Conservation (phyloP, 257 asterid species). For the Striga asiatica region DNA sequence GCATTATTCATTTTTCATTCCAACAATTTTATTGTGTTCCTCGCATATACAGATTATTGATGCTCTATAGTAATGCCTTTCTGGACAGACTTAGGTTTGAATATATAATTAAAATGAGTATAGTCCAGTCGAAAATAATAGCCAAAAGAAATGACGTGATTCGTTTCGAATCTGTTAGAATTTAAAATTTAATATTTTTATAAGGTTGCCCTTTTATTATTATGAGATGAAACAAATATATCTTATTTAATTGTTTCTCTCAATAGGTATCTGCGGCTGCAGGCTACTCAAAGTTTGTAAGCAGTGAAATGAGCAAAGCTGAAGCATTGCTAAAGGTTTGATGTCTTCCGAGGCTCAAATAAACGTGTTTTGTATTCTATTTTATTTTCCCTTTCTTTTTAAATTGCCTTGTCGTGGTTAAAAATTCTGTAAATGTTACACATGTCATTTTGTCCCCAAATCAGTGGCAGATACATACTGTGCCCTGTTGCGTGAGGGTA, state of each 20-base stretch:
- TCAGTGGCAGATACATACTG: slow-evolving; percentile 98
- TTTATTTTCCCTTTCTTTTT: neutral
- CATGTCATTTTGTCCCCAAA: slow-evolving; percentile 89
- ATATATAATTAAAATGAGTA: neutral
- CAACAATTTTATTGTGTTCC: neutral
- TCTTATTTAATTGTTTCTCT: slow-evolving; percentile 14
- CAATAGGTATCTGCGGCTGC: slow-evolving; percentile 72
- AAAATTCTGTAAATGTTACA: slow-evolving; percentile 13
- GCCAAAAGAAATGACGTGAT: neutral
- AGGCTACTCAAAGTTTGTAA: slow-evolving; percentile 87
- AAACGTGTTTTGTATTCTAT: neutral
- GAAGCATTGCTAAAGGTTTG: slow-evolving; percentile 90
- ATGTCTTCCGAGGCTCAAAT: slow-evolving; percentile 1
- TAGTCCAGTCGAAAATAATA: neutral
- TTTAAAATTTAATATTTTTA: neutral
- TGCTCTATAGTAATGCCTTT: neutral
- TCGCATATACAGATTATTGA: neutral
- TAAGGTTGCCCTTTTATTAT: neutral
- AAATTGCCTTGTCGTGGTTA: neutral
- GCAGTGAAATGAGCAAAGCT: slow-evolving; percentile 99
- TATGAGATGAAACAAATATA: neutral
- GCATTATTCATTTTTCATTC: neutral
- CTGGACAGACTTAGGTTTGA: slow-evolving; percentile 1
- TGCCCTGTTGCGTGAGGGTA: slow-evolving; percentile 95
- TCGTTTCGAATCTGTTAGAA: neutral